Base-by-base conservation (phyloP, 2,329 filamentous ascomycete genomes). In the Cladosporium sp. region DNA sequence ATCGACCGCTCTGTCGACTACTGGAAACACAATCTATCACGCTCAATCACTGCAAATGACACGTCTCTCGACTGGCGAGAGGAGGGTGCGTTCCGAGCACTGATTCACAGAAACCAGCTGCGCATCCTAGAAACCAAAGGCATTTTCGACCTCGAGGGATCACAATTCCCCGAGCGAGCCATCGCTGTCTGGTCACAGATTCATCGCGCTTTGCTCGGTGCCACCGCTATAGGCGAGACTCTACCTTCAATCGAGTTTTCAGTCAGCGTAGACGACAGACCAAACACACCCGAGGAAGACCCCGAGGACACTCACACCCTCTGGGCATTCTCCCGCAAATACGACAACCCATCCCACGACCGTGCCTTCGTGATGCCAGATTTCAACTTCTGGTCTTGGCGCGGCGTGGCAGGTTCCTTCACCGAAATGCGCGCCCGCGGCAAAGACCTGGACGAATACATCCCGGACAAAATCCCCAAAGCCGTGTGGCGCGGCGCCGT, bases 311-410 rank as follows among this genome's bases (percentile, higher is more conserved):
- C 65, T 10, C 68, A 69, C 48, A 70, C 68, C 11, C 68, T 68
- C 28, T 71, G 66, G 65, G 66, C 70, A 7, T 65, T 70, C 53
- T 70, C 70, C 18, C 68, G 70, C 25, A 59, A 58, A 30, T 63
- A 63, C 49, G 26, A 63, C 16, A 63, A 63, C 49, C 57, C 66
- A 7, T 66, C 76, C 6, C 74, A 77, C 18, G 77, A 81, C 43
- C 73, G 72, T 14, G 72, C 76, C 16, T 85, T 82, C 81, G 72
- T 84, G 16, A 83, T 84, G 76, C 82, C 83, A 0, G 82, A 84
- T 66, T 84, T 84, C 67, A 81, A 80, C 36, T 83, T 81, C 73
- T 84, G 80, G 80, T 77, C 78, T 7, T 82, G 81, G 78, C 82
- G 71, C 23, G 71, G 71, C 7, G 71, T 73, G 2, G 70, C 59